phyloP scores from a whole-genome alignment of 306 rosid genomes.

The Inga oerstediana region DNA sequence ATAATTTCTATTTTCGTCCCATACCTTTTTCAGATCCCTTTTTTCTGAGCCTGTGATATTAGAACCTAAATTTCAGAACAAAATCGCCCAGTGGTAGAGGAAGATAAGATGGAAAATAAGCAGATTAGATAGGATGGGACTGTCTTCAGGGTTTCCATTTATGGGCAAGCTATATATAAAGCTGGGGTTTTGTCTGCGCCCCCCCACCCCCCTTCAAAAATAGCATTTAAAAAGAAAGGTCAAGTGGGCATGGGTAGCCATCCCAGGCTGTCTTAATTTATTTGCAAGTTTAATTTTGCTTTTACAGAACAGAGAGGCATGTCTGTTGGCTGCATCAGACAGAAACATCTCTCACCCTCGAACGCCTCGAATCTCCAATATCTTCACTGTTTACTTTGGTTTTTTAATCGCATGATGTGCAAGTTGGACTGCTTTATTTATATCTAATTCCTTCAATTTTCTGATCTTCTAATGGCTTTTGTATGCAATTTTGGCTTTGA shows the following conservation, averaged over 20 bases:
- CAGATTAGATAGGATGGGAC: not conserved
- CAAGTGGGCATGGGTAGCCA: not conserved
- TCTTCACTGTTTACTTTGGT: not conserved
- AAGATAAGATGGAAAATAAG: not conserved
- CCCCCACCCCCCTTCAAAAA: no score
- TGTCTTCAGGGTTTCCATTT: not conserved
- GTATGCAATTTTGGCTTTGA: no score
- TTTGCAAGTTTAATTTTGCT: not conserved
- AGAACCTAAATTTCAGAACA: not conserved
- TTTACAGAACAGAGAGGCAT: not conserved
- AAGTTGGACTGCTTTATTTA: no score
- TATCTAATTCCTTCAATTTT: no score
- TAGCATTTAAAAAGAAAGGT: not conserved
- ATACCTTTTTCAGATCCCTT: not conserved
- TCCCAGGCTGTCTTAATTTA: not conserved
- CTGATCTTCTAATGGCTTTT: no score
- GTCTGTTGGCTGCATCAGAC: not conserved
- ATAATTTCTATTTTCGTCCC: not conserved
- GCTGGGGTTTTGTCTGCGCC: not conserved
- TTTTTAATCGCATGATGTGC: not conserved
- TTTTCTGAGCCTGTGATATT: not conserved
- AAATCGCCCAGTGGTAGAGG: not conserved
- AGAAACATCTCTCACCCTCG: not conserved
- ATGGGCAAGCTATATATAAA: not conserved
- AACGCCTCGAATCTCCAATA: constrained; percentile 5